Evolutionary conservation across 371 early-diverging fungal genomes (phyloP).

Genomic region (Mucor piriformis): DNA sequence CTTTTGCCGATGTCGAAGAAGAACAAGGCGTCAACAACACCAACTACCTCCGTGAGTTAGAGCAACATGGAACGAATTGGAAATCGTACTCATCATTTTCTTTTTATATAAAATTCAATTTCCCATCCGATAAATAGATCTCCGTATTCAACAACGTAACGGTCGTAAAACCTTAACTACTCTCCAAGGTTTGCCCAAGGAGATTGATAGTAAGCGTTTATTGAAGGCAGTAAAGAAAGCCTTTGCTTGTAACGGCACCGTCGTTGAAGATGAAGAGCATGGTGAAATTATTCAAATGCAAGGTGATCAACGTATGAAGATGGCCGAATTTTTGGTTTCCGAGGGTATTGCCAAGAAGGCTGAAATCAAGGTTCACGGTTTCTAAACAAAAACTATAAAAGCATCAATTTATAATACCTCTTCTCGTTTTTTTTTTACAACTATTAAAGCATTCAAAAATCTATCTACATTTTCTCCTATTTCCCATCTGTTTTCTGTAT

Average conservation of each 20-base stretch:
- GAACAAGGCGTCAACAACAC: slow-evolving; percentile 45
- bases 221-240: slow-evolving; percentile 95
- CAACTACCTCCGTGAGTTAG: slow-evolving; percentile 78
- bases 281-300: slow-evolving; percentile 94
- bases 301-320: slow-evolving; percentile 92
- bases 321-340: slow-evolving; percentile 72
- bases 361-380: slow-evolving; percentile 93
- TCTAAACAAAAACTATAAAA: slow-evolving; percentile 55
- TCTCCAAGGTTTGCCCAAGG: slow-evolving; percentile 85
- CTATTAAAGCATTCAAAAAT: neutral
- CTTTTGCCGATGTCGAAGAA: slow-evolving; percentile 81
- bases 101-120: neutral
- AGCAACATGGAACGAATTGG: neutral
- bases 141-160: slow-evolving; percentile 96
- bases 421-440: slow-evolving; percentile 7
- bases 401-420: neutral
- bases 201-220: slow-evolving; percentile 85
- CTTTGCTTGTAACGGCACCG: slow-evolving; percentile 95
- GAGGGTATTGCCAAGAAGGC: slow-evolving; percentile 82
- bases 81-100: slow-evolving; percentile 20
- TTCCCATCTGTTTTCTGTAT: neutral
- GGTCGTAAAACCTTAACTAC: slow-evolving; percentile 97
- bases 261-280: slow-evolving; percentile 88
- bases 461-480: neutral
- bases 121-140: slow-evolving; percentile 54